Base-by-base conservation (phyloP, 768 basidiomycete species). In the Agrocybe praecox region DNA sequence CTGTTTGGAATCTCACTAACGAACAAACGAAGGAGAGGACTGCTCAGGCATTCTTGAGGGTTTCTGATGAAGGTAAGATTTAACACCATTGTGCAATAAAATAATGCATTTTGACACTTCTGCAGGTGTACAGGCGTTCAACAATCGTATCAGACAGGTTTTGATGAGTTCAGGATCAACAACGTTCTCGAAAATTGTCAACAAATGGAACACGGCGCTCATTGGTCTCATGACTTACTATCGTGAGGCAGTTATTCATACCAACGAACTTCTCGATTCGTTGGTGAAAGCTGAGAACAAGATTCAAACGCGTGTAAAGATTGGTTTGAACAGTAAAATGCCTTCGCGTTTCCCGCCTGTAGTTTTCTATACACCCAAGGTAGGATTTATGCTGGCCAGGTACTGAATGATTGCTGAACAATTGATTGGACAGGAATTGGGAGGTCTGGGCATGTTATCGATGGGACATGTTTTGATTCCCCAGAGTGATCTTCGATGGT, bases 381-480 rank as follows among this genome's bases (percentile, higher is more conserved):
- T 87, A 55, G 44, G 69, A 52, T 59, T 18, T 10, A 29, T 29
- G 4, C 9, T 29, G 26, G 26, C 9, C 26, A 29, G 26, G 9
- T 4, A 29, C 9, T 29, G 26, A 29, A 4, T 29, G 9, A 29
- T 5, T 29, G 26, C 9, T 9, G 26, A 29, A 5, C 9, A 29
- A 29, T 9, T 29, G 26, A 9, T 9, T 29, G 9, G 4, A 9
- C 60, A 87, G 87, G 97, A 98, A 80, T 77, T 98, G 29, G 97
- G 96, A 70, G 97, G 96, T 71, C 85, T 98, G 44, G 97, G 97
- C 52, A 98, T 98, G 97, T 79, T 99, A 67, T 98, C 95, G 2
- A 99, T 99, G 97, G 96, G 96, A 12, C 97, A 98, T 72, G 96
- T 99, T 49, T 81, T 99, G 49, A 98, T 99, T 57, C 97, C 97